Percentiles rank a stretch among this genome's conserved stretches.
phyloP scores from a whole-genome alignment of 2,329 filamentous ascomycete genomes.

The Apiospora saccharicola region DNA sequence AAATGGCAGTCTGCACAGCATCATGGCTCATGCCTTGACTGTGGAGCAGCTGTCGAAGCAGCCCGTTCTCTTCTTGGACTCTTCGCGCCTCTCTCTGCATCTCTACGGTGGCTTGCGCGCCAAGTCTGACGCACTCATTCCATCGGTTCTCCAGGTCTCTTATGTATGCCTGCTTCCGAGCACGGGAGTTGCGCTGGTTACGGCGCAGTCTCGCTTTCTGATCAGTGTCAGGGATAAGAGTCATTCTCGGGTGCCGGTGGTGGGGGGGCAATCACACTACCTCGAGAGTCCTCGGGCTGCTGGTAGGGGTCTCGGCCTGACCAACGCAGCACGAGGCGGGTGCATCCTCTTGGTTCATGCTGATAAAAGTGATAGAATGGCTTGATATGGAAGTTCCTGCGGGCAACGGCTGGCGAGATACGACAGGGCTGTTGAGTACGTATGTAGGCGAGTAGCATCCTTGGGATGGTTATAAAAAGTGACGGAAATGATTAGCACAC shows the following conservation, averaged over 20 bases:
- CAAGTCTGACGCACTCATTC: not conserved
- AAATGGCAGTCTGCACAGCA: not conserved
- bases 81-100: conserved; percentile 5
- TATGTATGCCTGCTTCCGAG: conserved; percentile 12
- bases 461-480: not conserved
- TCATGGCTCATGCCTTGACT: not conserved
- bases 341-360: not conserved
- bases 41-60: not conserved
- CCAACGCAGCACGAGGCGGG: not conserved
- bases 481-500: not conserved
- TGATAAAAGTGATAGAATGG: not conserved
- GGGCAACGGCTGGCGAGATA: no score
- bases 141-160: not conserved
- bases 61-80: not conserved
- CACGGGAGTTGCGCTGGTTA: conserved; percentile 10
- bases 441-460: not conserved
- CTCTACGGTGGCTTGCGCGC: conserved; percentile 10
- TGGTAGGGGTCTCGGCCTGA: not conserved
- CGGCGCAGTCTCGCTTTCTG: conserved; percentile 17
- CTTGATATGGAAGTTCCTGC: not conserved
- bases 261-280: not conserved
- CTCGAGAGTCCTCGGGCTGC: not conserved
- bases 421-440: no score
- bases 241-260: not conserved
- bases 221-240: not conserved